Evolutionary conservation across 2,329 filamentous ascomycete genomes (phyloP), one percentile per base, ranked within the genome.

Genomic region (Penicillium sp.): DNA sequence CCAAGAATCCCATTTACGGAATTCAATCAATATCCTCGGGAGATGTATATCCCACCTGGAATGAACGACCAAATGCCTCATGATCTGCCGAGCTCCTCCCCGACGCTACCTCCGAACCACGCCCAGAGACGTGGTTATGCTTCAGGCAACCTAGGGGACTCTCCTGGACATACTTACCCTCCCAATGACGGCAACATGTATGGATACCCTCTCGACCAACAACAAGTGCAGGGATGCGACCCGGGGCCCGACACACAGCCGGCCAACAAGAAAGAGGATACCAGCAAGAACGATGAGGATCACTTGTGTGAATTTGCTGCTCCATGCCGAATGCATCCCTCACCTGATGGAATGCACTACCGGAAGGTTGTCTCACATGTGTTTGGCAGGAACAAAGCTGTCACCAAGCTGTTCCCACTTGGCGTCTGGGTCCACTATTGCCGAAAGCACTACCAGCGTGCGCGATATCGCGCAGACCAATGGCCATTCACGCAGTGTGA

Each of bases 291-390:
- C 2, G 22, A 46, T 2, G 31, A 45, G 17, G 35, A 34, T 3
- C 43, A 40, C 7, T 7, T 41, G 7, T 57, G 57, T 32, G 56
- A 60, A 24, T 57, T 57, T 39, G 43, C 52, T 0, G 21, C 28
- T 1, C 55, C 53, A 6, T 59, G 56, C 34, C 39, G 34, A 1
- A 56, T 59, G 54, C 26, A 28, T 15, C 53, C 52, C 22, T 61
- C 58, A 1, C 58, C 60, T 2, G 61, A 62, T 29, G 61, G 61
- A 4, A 55, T 80, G 5, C 75, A 79, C 48, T 77, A 77, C 22
- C 80, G 87, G 42, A 91, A 91, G 69, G 82, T 84, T 5, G 84
- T 91, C 52, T 88, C 85, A 0, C 86, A 93, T 61, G 79, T 90
- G 48, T 91, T 91, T 58, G 87, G 87, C 21, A 80, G 88, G 33